Conservation (phyloP, 164 flowering plant species). For the Magnolia sinica region DNA sequence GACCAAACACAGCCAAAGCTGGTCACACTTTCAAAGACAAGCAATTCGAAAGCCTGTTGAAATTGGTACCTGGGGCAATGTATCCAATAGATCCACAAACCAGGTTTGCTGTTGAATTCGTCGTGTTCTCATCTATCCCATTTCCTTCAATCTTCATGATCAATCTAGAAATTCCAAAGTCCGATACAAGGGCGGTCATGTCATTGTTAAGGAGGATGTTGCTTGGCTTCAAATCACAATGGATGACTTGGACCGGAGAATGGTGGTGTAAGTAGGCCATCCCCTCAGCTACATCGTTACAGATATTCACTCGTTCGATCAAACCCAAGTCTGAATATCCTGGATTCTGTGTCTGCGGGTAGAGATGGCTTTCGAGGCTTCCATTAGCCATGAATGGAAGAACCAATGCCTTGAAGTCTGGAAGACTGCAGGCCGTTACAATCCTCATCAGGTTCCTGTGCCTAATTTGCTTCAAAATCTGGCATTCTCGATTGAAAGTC, state of each 20-base stretch:
- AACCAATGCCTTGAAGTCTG: conserved; percentile 32
- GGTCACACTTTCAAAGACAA: too few species aligned
- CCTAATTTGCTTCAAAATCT: conserved; percentile 30
- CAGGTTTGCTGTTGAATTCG: conserved; percentile 22
- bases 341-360: conserved; percentile 9
- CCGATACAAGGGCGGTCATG: conserved; percentile 34
- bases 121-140: neutral
- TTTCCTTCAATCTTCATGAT: conserved; percentile 19
- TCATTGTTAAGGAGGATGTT: conserved; percentile 29
- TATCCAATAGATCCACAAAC: conserved; percentile 29
- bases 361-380: conserved; percentile 29
- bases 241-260: conserved; percentile 33
- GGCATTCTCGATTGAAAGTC: conserved; percentile 29
- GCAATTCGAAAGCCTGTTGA: neutral
- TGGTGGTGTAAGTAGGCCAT: conserved; percentile 38
- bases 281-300: conserved; percentile 31
- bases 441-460: conserved; percentile 33
- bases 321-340: conserved; percentile 16
- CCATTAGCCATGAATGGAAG: conserved; percentile 38
- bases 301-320: conserved; percentile 21
- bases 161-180: conserved; percentile 32
- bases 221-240: conserved; percentile 35
- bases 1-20: too few species aligned
- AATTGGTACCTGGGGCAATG: conserved; percentile 32
- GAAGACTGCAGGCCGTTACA: conserved; percentile 30